Evolutionary conservation across 2,329 filamentous ascomycete species (phyloP), one percentile per base, ranked within the genome.

Genomic region (Clarireedia hainanense): DNA sequence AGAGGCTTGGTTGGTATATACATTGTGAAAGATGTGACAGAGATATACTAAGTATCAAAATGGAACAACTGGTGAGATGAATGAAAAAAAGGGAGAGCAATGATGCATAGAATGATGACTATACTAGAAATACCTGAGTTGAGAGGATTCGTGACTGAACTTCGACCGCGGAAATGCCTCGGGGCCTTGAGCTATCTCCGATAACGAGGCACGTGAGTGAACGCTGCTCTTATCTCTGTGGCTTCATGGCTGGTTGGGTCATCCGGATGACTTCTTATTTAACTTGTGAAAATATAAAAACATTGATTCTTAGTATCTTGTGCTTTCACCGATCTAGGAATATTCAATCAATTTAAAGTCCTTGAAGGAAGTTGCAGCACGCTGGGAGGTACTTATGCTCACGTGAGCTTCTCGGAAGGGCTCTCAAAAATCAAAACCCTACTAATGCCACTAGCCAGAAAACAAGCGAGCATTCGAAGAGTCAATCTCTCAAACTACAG

Each of bases 21-120:
- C 65, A 67, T 64, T 42, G 54, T 63, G 56, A 23, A 23, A 17
- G 12, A 27, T 47, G 24, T 2, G 12, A 47, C 20, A 20, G 12
- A 23, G 7, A 26, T 24, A 47, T 47, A 23, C 5, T 7, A 15
- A 40, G 15, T 40, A 6, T 7, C 17, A 40, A n/a, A n/a, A 40
- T n/a, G 14, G 14, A 40, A n/a, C 6, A 30, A 10, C 27, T 30
- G 27, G 10, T 30, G 7, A 30, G 27, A 30, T 7, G 27, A 30
- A 30, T 7, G 27, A 30, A 30, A 30, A 30, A 55, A 20, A 17
- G 5, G 14, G 14, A n/a, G 37, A 40, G 12, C 37, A 14, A 47
- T 47, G 12, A 58, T 50, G 23, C 10, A 36, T 30, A 30, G 10
- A 10, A 30, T 30, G 27, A 9, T 30, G 27, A 30, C 27, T 30